Percentiles rank a stretch among this genome's conserved stretches.
Evolutionary conservation across 306 rosid species (phyloP).

Genomic region (Casuarina cunninghamiana): DNA sequence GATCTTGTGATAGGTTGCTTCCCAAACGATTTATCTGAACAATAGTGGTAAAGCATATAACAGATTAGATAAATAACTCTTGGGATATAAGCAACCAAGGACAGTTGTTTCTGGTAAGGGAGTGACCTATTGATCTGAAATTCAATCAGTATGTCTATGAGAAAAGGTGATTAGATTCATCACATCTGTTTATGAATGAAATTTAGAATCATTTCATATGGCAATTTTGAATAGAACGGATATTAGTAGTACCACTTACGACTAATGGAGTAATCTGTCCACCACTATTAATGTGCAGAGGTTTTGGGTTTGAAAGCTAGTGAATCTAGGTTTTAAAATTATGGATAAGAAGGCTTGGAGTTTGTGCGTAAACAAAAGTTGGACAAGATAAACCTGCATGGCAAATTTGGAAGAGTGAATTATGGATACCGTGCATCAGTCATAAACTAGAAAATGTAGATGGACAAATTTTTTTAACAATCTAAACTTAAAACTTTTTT

Average conservation of each 20-base stretch:
- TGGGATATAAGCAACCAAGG: not conserved
- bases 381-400: not conserved
- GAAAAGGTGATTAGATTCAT: not conserved
- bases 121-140: not conserved
- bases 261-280: not conserved
- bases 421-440: not conserved
- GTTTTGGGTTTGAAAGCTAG: not conserved
- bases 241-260: not conserved
- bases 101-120: not conserved
- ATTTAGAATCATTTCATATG: not conserved
- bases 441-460: not conserved
- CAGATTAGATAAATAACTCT: not conserved
- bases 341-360: not conserved
- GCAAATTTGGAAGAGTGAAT: not conserved
- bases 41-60: not conserved
- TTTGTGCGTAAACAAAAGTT: not conserved
- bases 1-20: not conserved
- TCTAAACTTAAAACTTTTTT: not conserved
- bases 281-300: not conserved
- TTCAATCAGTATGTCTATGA: not conserved
- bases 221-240: not conserved
- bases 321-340: not conserved
- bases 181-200: not conserved
- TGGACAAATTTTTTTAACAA: not conserved
- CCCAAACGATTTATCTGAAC: not conserved